phyloP scores from a whole-genome alignment of 495 filamentous ascomycete genomes.

The Xylaria telfairii region DNA sequence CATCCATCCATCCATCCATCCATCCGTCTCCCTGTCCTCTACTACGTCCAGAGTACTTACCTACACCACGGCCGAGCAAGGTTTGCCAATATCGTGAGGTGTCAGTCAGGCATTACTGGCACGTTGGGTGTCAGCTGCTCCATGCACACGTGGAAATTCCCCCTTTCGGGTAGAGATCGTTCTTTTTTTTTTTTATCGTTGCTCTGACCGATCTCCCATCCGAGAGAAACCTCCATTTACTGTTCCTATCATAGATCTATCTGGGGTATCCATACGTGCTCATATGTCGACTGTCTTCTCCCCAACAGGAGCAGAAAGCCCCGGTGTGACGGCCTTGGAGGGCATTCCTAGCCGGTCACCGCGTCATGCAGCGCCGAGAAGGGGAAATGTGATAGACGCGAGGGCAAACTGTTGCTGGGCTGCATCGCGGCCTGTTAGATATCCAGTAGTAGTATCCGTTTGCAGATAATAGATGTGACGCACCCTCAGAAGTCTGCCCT shows the following conservation, averaged over 20 bases:
- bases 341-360: constrained; percentile 3
- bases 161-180: constrained; percentile 3
- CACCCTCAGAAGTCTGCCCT: background rate
- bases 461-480: background rate
- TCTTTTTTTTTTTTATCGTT: background rate
- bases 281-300: background rate
- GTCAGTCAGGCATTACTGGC: constrained; percentile 4
- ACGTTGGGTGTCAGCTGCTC: constrained; percentile 14
- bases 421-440: background rate
- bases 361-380: background rate
- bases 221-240: background rate
- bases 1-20: background rate
- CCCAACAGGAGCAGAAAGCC: background rate
- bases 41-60: background rate
- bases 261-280: background rate
- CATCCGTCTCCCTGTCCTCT: background rate
- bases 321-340: background rate
- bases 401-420: background rate
- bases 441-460: background rate
- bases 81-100: background rate
- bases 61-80: background rate
- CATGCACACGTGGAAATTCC: constrained; percentile 13
- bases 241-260: background rate
- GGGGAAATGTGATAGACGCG: background rate
- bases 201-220: background rate